These are phyloP conservation scores for Xylaria sp. DNA, from an alignment of 2,329 filamentous ascomycete genomes.

Conservation along the genomic window DNA sequence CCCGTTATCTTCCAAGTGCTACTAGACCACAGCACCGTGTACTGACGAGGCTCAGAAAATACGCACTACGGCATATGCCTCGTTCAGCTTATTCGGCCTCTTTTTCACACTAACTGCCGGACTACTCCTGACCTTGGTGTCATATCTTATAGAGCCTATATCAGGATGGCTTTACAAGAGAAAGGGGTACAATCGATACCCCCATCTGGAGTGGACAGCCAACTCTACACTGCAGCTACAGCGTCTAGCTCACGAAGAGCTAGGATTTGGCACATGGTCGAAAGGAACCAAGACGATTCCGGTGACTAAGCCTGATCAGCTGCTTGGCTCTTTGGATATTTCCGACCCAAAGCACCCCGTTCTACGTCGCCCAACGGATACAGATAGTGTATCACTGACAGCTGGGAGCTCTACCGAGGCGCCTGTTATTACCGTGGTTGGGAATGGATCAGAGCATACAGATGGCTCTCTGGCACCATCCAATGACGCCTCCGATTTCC, in stretches of 20 bases:
- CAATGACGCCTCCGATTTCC: background rate
- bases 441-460: background rate
- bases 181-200: slow-evolving; percentile 26
- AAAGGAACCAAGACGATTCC: background rate
- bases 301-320: background rate
- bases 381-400: background rate
- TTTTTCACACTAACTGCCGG: slow-evolving; percentile 39
- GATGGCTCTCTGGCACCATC: background rate
- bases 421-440: background rate
- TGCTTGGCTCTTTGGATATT: background rate
- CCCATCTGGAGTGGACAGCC: slow-evolving; percentile 40
- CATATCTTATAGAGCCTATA: slow-evolving; percentile 7
- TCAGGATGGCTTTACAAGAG: slow-evolving; percentile 29
- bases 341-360: background rate
- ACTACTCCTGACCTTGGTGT: slow-evolving; percentile 34
- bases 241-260: slow-evolving; percentile 15
- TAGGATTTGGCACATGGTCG: slow-evolving; percentile 9
- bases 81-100: slow-evolving; percentile 44
- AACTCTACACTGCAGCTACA: slow-evolving; percentile 40
- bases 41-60: slow-evolving; percentile 40
- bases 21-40: background rate
- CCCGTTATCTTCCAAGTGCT: background rate
- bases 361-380: background rate
- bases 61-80: slow-evolving; percentile 35
- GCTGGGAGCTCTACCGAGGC: too few relatives aligned